These are phyloP conservation scores for Calvatia gigantea DNA, from an alignment of 768 basidiomycete genomes.

Conservation along the genomic window DNA sequence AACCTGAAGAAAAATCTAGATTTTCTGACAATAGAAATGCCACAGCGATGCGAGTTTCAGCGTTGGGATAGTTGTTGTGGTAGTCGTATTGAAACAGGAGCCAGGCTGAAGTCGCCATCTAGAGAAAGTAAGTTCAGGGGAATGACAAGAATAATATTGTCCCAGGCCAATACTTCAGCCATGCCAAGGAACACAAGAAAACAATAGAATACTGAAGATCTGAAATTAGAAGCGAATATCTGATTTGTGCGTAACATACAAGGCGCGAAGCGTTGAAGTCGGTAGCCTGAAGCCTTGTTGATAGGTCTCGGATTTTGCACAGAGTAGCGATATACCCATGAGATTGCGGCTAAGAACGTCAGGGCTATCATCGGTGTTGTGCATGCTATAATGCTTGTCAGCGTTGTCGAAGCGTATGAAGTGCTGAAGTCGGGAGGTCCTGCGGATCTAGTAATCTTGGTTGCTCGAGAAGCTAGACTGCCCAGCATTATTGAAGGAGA, in stretches of 20 bases:
- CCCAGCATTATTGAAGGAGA: neutral
- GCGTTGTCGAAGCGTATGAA: conserved; percentile 30
- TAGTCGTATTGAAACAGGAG: conserved; percentile 53
- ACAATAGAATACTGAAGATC: conserved; percentile 41
- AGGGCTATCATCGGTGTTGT: conserved; percentile 32
- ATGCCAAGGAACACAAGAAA: conserved; percentile 48
- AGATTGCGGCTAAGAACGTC: conserved; percentile 48
- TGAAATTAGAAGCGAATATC: neutral
- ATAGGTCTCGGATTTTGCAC: conserved; percentile 42
- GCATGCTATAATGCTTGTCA: conserved; percentile 33
- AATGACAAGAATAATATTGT: neutral
- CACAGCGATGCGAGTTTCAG: conserved; percentile 37
- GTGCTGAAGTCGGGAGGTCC: conserved; percentile 12
- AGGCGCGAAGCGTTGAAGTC: conserved; percentile 49
- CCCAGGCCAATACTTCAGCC: conserved; percentile 34
- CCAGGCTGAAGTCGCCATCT: conserved; percentile 59
- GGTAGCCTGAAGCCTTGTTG: conserved; percentile 46
- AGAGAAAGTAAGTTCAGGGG: neutral
- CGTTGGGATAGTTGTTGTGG: conserved; percentile 49
- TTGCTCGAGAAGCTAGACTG: neutral
- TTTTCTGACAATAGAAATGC: conserved; percentile 45
- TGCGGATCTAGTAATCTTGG: neutral
- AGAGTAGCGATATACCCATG: conserved; percentile 45
- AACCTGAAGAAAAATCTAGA: neutral
- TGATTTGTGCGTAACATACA: conserved; percentile 28